A percentile compares a stretch with the other conserved stretches of the same genome.
phyloP scores from a whole-genome alignment of 2,329 filamentous ascomycete species.

The Apiospora marii region DNA sequence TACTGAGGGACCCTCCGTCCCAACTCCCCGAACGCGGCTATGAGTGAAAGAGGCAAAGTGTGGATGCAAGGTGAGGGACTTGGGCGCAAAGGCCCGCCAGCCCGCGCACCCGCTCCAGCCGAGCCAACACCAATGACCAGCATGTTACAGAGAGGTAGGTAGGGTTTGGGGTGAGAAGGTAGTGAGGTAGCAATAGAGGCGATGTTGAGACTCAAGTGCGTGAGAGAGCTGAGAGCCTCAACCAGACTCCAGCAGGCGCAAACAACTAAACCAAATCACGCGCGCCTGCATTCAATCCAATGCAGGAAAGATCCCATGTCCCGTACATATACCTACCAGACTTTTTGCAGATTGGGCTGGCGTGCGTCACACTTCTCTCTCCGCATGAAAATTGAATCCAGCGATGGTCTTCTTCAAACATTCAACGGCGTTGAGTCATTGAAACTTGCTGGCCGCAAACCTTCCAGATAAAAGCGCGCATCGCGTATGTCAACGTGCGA shows the following conservation, averaged over 20 bases:
- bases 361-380: constrained; percentile 1
- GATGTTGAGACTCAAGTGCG: neutral
- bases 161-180: no score
- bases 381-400: neutral
- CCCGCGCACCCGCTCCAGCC: constrained; percentile 13
- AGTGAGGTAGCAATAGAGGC: neutral
- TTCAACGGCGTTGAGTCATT: constrained; percentile 5
- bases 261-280: neutral
- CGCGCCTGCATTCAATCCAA: constrained; percentile 1
- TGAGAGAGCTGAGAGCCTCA: neutral
- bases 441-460: constrained; percentile 1
- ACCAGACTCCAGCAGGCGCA: constrained; percentile 7
- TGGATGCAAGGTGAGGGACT: neutral
- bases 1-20: neutral
- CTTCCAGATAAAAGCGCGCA: no score
- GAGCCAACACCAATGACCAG: neutral
- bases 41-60: constrained; percentile 20
- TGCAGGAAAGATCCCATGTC: neutral
- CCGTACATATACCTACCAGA: neutral
- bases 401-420: neutral
- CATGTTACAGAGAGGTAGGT: neutral
- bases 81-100: constrained; percentile 20
- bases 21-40: constrained; percentile 12
- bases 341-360: neutral
- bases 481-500: neutral